Evolutionary conservation across 768 basidiomycete species (phyloP).

Genomic region (Tubosaeta brunneosetosa): DNA sequence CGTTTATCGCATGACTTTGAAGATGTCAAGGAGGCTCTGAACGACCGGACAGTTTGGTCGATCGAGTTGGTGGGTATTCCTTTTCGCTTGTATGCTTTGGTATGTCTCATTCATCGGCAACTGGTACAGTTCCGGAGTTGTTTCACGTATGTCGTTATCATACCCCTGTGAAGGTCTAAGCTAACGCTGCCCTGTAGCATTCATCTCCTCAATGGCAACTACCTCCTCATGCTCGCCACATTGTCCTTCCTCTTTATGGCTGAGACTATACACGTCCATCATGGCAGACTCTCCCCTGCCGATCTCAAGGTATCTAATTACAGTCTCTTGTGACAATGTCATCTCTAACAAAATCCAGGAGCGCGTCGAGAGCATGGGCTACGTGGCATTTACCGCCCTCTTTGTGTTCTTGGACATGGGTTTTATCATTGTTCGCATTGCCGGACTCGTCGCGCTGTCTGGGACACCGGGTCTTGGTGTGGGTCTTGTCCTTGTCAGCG

Average conservation of each 20-base stretch:
- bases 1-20: too few species aligned
- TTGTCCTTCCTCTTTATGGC: constrained; percentile 15
- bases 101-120: too few species aligned
- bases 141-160: too few species aligned
- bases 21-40: too few species aligned
- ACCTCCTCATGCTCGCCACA: too few species aligned
- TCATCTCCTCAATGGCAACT: too few species aligned
- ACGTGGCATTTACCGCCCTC: constrained; percentile 12
- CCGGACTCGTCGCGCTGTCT: constrained; percentile 8
- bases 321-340: background rate
- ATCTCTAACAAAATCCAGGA: background rate
- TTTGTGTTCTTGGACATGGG: constrained; percentile 19
- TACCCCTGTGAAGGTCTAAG: too few species aligned
- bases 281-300: constrained; percentile 17
- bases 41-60: too few species aligned
- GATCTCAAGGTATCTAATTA: constrained; percentile 17
- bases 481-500: constrained; percentile 7
- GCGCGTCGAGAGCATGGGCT: constrained; percentile 7
- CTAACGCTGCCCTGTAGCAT: too few species aligned
- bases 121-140: too few species aligned
- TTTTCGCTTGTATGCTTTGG: too few species aligned
- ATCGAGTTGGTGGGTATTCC: too few species aligned
- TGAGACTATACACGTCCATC: constrained; percentile 14
- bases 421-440: constrained; percentile 13
- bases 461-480: constrained; percentile 8